Evolutionary conservation across 371 early-diverging fungal species (phyloP), one percentile per base, ranked within the genome.

Genomic region (Mortierella sp.): DNA sequence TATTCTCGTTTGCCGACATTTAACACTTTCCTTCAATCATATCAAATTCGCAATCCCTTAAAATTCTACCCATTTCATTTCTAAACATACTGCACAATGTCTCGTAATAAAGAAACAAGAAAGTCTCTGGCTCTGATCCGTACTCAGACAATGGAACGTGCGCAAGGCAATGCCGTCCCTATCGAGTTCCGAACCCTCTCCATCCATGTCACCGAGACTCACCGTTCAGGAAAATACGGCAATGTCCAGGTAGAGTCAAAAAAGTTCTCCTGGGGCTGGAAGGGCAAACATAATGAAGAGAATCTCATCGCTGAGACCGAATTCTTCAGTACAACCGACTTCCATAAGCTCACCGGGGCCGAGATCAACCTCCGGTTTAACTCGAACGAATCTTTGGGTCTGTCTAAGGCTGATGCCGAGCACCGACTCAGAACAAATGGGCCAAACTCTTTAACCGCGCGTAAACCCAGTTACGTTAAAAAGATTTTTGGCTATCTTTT

Each of bases 401-500:
- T 90, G 4, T 78, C 81, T 10, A 61, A 69, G 23, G 58, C 64
- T 0, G 86, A 85, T 19, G 85, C 85, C 12, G 43, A 64, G 4
- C 69, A 77, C n/a, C 84, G 88, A 34, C 72, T 85, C 8, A 66
- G 69, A n/a, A 76, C 83, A 42, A 83, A 88, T 65, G 90, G 90
- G 1, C 85, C 75, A 10, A 89, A 91, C 53, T 54, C 68, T 0
- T 80, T 89, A 40, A 82, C 84, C 15, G 83, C 83, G 2, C 88
- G 88, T 49, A 85, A 84, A 7, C 85, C 76, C 56, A 86, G 88
- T 61, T 84, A 84, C 68, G 17, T 67, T 10, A 68, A 72, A 43
- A 91, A 90, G 69, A 40, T 88, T 19, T 43, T 85, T 23, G 61
- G 75, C 0, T 87, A 85, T 66, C 51, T 85, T 49, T 86, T 88